phyloP scores from a whole-genome alignment of 352 stramenopile genomes.

The Phytophthora megakarya region DNA sequence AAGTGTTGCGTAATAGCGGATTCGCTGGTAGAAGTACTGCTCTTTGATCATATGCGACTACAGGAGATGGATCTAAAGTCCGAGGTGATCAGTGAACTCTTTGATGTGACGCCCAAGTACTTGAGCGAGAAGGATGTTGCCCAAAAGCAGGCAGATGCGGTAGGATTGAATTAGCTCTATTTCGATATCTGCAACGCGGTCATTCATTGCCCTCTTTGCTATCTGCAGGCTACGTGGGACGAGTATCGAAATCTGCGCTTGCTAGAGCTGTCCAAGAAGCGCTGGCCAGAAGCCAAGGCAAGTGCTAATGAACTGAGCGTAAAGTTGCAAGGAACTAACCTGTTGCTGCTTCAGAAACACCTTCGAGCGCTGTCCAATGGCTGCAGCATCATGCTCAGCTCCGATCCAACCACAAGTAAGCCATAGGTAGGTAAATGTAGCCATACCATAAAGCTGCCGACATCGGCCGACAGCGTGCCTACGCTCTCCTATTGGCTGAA shows the following conservation, averaged over 20 bases:
- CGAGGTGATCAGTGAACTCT: slow-evolving; percentile 63
- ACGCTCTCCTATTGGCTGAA: no score
- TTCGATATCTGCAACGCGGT: not conserved
- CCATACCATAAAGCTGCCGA: no score
- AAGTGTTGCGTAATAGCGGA: slow-evolving; percentile 73
- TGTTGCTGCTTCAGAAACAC: slow-evolving; percentile 43
- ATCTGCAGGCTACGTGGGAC: slow-evolving; percentile 59
- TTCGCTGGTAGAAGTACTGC: slow-evolving; percentile 70
- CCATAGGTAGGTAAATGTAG: slow-evolving; percentile 10
- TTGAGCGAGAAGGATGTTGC: slow-evolving; percentile 58
- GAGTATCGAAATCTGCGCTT: slow-evolving; percentile 70
- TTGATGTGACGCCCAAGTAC: slow-evolving; percentile 58
- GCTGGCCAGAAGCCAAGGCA: slow-evolving; percentile 70
- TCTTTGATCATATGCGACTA: slow-evolving; percentile 74
- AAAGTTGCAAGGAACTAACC: slow-evolving; percentile 8
- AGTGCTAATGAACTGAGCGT: slow-evolving; percentile 3
- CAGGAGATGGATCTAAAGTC: slow-evolving; percentile 74
- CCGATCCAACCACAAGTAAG: not conserved
- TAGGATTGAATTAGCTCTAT: not conserved
- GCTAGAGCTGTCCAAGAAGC: slow-evolving; percentile 70
- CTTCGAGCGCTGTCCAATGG: slow-evolving; percentile 72
- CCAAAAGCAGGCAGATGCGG: slow-evolving; percentile 48
- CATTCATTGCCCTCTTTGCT: not conserved
- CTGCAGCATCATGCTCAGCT: slow-evolving; percentile 73
- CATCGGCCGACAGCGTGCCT: no score